Evolutionary conservation across 2,329 filamentous ascomycete genomes (phyloP).

Genomic region (Penicillium sp.): DNA sequence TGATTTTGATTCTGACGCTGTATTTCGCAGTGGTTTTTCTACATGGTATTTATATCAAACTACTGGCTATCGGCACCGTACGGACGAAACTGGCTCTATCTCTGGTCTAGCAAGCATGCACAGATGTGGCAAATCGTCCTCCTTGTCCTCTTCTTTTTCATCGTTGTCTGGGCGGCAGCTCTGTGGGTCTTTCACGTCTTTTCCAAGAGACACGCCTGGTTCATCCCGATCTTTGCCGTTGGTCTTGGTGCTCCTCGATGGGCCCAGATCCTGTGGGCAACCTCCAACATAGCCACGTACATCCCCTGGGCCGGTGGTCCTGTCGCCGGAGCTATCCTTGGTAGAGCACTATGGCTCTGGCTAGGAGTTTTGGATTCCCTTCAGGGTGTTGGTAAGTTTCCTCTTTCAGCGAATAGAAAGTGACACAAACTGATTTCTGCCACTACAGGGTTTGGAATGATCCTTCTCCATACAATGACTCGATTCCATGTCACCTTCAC

Average conservation of each 20-base stretch:
- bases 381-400: conserved; percentile 54
- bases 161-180: conserved; percentile 55
- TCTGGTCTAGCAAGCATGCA: conserved; percentile 58
- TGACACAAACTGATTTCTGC: neutral
- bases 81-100: conserved; percentile 63
- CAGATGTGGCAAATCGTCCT: conserved; percentile 56
- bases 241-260: conserved; percentile 64
- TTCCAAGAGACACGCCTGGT: conserved; percentile 62
- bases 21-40: conserved; percentile 52
- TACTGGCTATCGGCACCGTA: conserved; percentile 66
- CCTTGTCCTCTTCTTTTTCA: conserved; percentile 49
- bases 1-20: neutral
- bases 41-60: conserved; percentile 62
- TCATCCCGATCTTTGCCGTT: conserved; percentile 66
- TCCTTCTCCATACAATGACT: conserved; percentile 63
- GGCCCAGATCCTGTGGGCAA: conserved; percentile 66
- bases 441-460: conserved; percentile 59
- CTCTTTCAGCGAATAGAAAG: neutral
- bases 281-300: conserved; percentile 58
- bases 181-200: conserved; percentile 52
- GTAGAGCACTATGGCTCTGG: conserved; percentile 63
- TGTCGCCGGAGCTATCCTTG: conserved; percentile 54
- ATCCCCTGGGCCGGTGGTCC: conserved; percentile 58
- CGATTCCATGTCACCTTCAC: conserved; percentile 63
- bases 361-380: conserved; percentile 63